These are phyloP conservation scores for Phylloporus gajari DNA, from an alignment of 1,284 basidiomycete genomes.

Conservation along the genomic window DNA sequence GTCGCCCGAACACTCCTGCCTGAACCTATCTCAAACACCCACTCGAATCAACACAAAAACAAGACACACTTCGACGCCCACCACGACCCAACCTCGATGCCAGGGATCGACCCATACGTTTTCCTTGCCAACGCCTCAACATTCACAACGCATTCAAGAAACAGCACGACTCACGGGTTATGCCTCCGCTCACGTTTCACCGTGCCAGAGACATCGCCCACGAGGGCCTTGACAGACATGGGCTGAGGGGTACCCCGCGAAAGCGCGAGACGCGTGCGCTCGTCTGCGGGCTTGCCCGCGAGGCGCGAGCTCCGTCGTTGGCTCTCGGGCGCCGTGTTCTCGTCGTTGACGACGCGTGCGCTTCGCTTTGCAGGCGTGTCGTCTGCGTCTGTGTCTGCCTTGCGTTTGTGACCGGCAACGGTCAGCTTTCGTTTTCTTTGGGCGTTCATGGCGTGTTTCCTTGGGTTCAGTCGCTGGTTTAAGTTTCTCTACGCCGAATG, in stretches of 20 bases:
- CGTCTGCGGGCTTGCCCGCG: constrained; percentile 67
- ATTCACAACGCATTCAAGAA: background rate
- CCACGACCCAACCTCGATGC: constrained; percentile 79
- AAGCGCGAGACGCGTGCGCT: constrained; percentile 46
- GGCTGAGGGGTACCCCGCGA: constrained; percentile 48
- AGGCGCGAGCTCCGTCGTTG: constrained; percentile 73
- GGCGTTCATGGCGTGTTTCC: constrained; percentile 44
- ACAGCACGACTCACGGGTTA: constrained; percentile 67
- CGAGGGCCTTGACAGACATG: constrained; percentile 46
- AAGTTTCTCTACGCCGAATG: constrained; percentile 53
- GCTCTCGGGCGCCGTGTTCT: constrained; percentile 33
- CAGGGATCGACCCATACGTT: constrained; percentile 68
- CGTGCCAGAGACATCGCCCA: constrained; percentile 48
- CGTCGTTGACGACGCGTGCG: constrained; percentile 40
- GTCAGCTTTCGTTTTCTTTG: constrained; percentile 18
- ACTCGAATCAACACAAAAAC: background rate
- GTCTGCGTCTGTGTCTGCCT: constrained; percentile 23
- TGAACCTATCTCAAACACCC: constrained; percentile 23
- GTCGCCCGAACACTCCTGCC: constrained; percentile 75
- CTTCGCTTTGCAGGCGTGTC: constrained; percentile 42
- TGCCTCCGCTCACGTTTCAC: constrained; percentile 58
- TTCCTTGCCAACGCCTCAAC: constrained; percentile 32
- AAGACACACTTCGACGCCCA: constrained; percentile 70
- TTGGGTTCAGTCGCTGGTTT: constrained; percentile 59
- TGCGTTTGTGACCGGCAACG: constrained; percentile 24